Evolutionary conservation across 2,329 filamentous ascomycete genomes (phyloP), one percentile per base, ranked within the genome.

Genomic region (Epichloe amarillans): DNA sequence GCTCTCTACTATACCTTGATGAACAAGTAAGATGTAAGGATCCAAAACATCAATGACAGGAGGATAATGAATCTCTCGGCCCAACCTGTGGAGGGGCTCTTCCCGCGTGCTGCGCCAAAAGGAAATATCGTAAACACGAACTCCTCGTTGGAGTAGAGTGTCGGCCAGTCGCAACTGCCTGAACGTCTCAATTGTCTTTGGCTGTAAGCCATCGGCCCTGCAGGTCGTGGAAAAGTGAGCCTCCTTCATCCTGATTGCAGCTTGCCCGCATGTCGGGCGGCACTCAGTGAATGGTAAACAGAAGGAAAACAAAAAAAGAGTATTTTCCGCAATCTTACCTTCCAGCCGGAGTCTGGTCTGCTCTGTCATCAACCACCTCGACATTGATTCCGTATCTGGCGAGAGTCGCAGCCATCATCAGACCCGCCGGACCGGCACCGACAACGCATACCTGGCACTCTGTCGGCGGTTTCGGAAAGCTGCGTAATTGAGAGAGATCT

Each of bases 151-250:
- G 41, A 88, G 65, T 33, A 88, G 65, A 2, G 77, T 70, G 55
- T 87, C 83, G n/a, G 79, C 82, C n/a, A 88, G 67, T 36, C 83
- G 73, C 71, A 88, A 80, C 66, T 87, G 84, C 54, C 79, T 77
- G 58, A 88, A 77, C 0, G 84, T 88, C 68, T 88, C 84, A 58
- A 89, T 86, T 1, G 83, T 84, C 67, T 88, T 88, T 43, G 84
- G 84, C 60, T 88, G 84, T 49, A 88, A 70, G 40, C 84, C 84
- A 63, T 88, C 85, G 54, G 83, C 83, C 63, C 74, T 76, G 58
- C 41, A 45, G 3, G 26, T 33, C 51, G 54, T 45, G 48, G 47
- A 21, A 45, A 46, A 47, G 55, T 52, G 37, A 50, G 50, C 39
- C 30, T 46, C 33, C 42, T 17, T 26, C 19, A 41, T 26, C 19